These are phyloP conservation scores for Thozetella sp. DNA, from an alignment of 495 filamentous ascomycete genomes.

Conservation along the genomic window DNA sequence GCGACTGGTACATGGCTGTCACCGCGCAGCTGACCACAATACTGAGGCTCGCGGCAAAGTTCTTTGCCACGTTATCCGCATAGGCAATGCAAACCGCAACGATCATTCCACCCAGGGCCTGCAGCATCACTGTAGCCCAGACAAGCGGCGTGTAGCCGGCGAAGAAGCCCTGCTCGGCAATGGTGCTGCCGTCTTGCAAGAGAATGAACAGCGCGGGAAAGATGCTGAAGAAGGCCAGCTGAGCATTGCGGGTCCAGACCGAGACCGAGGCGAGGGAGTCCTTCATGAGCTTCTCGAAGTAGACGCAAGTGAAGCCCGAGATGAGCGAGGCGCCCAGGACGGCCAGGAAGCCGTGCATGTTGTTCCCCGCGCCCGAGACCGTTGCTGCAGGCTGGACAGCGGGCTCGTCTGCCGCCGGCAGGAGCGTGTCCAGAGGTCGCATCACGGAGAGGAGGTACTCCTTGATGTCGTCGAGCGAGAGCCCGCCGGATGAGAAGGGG, in stretches of 20 bases:
- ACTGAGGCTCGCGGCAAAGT: constrained; percentile 67
- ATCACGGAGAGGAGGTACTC: constrained; percentile 47
- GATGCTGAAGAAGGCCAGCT: constrained; percentile 72
- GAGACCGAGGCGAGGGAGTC: constrained; percentile 59
- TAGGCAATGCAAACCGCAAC: constrained; percentile 66
- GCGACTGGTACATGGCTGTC: constrained; percentile 16
- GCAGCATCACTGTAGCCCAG: constrained; percentile 64
- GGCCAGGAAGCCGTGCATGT: constrained; percentile 58
- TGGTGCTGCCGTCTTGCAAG: constrained; percentile 67
- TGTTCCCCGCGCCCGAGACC: constrained; percentile 27
- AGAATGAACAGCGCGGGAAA: constrained; percentile 72
- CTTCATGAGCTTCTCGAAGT: constrained; percentile 74
- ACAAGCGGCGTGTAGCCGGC: constrained; percentile 72
- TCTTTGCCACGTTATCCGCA: constrained; percentile 65
- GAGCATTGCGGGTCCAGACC: constrained; percentile 74
- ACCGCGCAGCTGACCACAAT: constrained; percentile 45
- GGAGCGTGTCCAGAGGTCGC: constrained; percentile 6
- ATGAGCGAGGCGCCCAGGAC: constrained; percentile 62
- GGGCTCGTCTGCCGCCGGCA: not conserved
- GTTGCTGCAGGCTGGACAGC: not conserved
- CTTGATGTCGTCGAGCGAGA: constrained; percentile 31
- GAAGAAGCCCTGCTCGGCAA: constrained; percentile 68
- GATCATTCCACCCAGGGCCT: constrained; percentile 68
- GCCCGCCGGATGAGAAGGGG: constrained; percentile 41
- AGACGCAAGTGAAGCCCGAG: constrained; percentile 67